Base-by-base conservation (phyloP, 129 eudicot genomes). In the Pittosporum tobira region DNA sequence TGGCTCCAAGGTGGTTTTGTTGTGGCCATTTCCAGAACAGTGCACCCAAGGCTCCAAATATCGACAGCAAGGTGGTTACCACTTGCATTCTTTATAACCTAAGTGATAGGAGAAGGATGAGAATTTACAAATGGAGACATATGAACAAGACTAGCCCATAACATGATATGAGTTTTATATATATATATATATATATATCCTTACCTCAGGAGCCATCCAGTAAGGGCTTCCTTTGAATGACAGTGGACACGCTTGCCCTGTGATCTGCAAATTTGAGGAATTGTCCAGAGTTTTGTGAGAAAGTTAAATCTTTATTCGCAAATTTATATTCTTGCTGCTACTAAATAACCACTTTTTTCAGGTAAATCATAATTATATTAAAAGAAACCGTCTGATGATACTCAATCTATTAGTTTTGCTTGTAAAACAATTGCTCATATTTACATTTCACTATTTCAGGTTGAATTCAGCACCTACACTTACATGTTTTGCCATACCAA, bases 161-260 rank as follows among this genome's bases (percentile, higher is more conserved):
- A 27, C 47, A n/a, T n/a, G n/a, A n/a, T n/a, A n/a, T n/a, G n/a
- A n/a, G n/a, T n/a, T n/a, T n/a, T n/a, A n/a, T n/a, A n/a, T n/a
- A n/a, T n/a, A n/a, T n/a, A n/a, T n/a, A n/a, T 53, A 37, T 3
- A 51, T 27, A 26, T 44, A 61, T 40, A 29, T 53, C 21, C 82
- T 29, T 21, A 88, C 97, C 97, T 90, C 98, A 46, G 98, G 95
- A 64, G 98, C 95, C 98, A 90, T 90, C 98, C 98, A 90, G 64
- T 90, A 90, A 48, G 98, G 95, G 69, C 98, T 90, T 63, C 95
- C 97, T 77, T 85, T 90, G 29, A 80, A 80, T 44, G 97, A 90
- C 64, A 85, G 68, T 19, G 95, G 89, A 68, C 95, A 82, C 7
- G 94, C 71, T 73, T 80, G 89, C 49, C 98, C 98, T 29, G 87